Conservation (phyloP, 129 eudicot species). For the Flaveria ramosissima region DNA sequence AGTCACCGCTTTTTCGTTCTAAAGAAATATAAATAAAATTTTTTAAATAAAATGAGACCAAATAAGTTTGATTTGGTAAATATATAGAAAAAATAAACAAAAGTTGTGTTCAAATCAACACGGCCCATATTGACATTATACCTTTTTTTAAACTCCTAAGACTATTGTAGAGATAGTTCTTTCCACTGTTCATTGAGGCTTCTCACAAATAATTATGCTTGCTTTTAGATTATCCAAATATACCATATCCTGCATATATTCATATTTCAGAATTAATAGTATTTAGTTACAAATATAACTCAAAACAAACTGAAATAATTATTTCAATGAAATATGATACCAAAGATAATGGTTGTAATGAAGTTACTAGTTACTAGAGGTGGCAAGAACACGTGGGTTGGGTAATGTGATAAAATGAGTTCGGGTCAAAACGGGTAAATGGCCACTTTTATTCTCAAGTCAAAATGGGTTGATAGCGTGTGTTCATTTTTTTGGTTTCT, state of each 20-base stretch:
- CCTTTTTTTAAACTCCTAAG: conserved; percentile 58
- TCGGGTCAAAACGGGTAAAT: neutral
- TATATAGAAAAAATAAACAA: neutral
- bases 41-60: neutral
- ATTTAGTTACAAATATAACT: neutral
- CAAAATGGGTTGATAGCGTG: neutral
- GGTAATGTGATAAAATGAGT: conserved; percentile 1
- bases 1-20: conserved; percentile 72
- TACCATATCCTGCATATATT: conserved; percentile 54
- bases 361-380: neutral
- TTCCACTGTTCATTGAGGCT: conserved; percentile 70
- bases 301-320: neutral
- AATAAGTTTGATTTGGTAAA: neutral
- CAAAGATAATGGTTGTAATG: neutral
- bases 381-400: neutral
- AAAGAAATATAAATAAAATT: neutral
- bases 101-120: neutral
- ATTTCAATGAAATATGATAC: neutral
- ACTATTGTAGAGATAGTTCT: conserved; percentile 29
- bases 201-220: conserved; percentile 56
- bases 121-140: conserved; percentile 1
- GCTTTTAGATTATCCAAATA: conserved; percentile 69
- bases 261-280: neutral
- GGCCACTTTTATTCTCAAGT: neutral
- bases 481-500: neutral